A percentile compares a stretch with the other conserved stretches of the same genome.
Conservation (phyloP, 2,329 filamentous ascomycete genomes). For the Sclerotinia nivalis region DNA sequence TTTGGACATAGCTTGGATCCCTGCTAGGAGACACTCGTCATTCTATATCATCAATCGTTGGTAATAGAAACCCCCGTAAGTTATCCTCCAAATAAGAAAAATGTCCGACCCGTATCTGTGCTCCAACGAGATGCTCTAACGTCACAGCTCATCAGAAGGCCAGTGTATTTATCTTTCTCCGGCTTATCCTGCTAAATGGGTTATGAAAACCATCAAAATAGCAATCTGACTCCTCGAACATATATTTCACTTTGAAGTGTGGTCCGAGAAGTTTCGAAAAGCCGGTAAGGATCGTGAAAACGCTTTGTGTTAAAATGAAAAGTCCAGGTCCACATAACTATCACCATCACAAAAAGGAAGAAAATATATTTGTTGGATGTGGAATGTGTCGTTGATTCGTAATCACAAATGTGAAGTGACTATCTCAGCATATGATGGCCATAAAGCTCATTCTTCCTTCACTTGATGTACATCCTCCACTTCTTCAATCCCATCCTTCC, state of each 20-base stretch:
- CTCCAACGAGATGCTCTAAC: slow-evolving; percentile 58
- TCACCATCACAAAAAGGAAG: slow-evolving; percentile 19
- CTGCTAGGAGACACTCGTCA: slow-evolving; percentile 1
- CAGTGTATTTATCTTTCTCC: slow-evolving; percentile 42
- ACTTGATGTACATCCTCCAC: slow-evolving; percentile 29
- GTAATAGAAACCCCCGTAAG: background rate
- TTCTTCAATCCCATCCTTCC: slow-evolving; percentile 8
- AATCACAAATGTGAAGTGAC: slow-evolving; percentile 37
- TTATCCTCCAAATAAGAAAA: background rate
- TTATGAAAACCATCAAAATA: slow-evolving; percentile 39
- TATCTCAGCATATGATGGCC: slow-evolving; percentile 40
- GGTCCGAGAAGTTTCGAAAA: slow-evolving; percentile 42
- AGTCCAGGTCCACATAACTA: background rate
- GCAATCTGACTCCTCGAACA: slow-evolving; percentile 42
- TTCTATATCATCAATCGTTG: background rate
- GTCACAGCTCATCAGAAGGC: slow-evolving; percentile 65
- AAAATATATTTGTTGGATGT: slow-evolving; percentile 33
- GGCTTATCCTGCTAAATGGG: slow-evolving; percentile 33
- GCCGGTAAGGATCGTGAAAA: slow-evolving; percentile 30
- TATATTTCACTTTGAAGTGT: slow-evolving; percentile 38
- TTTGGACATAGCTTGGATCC: background rate
- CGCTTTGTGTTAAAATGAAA: slow-evolving; percentile 26
- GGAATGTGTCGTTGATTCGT: slow-evolving; percentile 39
- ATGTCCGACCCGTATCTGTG: slow-evolving; percentile 70
- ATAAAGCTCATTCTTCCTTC: slow-evolving; percentile 31